Evolutionary conservation across 2,329 filamentous ascomycete genomes (phyloP), one percentile per base, ranked within the genome.

Genomic region (Aspergillus sp.): DNA sequence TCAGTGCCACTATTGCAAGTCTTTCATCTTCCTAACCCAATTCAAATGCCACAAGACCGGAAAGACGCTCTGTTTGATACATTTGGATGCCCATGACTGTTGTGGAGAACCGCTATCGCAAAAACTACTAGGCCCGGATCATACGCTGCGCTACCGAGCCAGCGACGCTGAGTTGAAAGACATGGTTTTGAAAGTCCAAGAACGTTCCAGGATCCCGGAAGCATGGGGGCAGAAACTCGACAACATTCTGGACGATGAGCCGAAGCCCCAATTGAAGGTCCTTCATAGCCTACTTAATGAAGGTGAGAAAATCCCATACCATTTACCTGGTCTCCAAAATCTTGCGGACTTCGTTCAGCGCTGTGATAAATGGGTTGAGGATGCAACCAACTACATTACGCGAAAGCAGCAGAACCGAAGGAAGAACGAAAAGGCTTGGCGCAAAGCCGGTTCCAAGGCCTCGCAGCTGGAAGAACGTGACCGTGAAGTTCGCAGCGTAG

Each of bases 361-460:
- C 69, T 98, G 95, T 80, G 96, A 96, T 75, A 92, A 96, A 72
- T 97, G 96, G 90, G 91, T 97, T 62, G 95, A 98, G 69, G 93
- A 98, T 77, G 95, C 95, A 64, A 95, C 91, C 69, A 93, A 90
- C 71, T 99, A 96, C 79, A 96, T 93, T 69, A 93, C 95, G 58
- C 90, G 95, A 66, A 99, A 99, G 79, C 93, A 97, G 78, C 93
- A 97, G 76, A 96, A 96, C 70, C 90, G 95, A 62, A 91, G 93
- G 61, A 98, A 98, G 77, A 96, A 90, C 74, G 93, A 97, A 69
- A 95, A 91, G 70, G 85, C 85, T 45, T 95, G 90, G 86, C 90
- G 91, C 63, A 88, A 86, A 68, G 84, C 87, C 55, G 85, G 84
- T 66, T 76, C 77, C 52, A 93, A 90, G 74, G 88, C 87, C 52